A percentile compares a stretch with the other conserved stretches of the same genome.
Conservation (phyloP, 1,284 basidiomycete genomes). For the Sporisorium reilianum region DNA sequence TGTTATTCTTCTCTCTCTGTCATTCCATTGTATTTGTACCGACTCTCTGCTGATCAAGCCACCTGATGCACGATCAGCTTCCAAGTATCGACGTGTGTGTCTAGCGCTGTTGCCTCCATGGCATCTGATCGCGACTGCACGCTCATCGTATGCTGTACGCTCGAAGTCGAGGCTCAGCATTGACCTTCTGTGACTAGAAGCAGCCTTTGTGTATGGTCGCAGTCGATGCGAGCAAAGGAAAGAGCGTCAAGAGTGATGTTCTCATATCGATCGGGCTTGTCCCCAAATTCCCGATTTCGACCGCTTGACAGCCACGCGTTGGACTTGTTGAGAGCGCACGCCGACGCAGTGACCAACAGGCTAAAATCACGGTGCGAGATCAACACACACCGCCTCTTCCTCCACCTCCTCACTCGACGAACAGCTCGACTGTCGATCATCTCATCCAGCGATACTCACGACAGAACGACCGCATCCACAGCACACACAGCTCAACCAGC, state of each 20-base stretch:
- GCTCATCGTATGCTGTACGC: neutral
- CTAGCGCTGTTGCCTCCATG: neutral
- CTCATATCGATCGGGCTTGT: neutral
- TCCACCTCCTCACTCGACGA: neutral
- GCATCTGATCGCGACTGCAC: neutral
- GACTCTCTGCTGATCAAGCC: neutral
- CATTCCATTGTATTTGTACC: neutral
- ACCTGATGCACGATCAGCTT: neutral
- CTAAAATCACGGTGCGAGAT: neutral
- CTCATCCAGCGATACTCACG: neutral
- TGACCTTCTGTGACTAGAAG: neutral
- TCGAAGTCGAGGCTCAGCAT: neutral
- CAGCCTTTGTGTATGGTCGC: neutral
- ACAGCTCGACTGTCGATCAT: neutral
- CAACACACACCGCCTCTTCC: neutral
- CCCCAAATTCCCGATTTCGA: neutral
- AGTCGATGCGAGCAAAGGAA: neutral
- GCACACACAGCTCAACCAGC: neutral
- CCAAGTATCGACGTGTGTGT: neutral
- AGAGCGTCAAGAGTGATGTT: neutral
- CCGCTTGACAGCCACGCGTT: slow-evolving; percentile 1
- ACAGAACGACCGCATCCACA: neutral
- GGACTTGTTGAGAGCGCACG: too few relatives aligned
- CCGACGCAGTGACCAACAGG: slow-evolving; percentile 1
- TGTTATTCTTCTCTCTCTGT: neutral